These are phyloP conservation scores for Debaryomycetaceae sp. DNA, from an alignment of 1,139 yeast species.

Conservation along the genomic window DNA sequence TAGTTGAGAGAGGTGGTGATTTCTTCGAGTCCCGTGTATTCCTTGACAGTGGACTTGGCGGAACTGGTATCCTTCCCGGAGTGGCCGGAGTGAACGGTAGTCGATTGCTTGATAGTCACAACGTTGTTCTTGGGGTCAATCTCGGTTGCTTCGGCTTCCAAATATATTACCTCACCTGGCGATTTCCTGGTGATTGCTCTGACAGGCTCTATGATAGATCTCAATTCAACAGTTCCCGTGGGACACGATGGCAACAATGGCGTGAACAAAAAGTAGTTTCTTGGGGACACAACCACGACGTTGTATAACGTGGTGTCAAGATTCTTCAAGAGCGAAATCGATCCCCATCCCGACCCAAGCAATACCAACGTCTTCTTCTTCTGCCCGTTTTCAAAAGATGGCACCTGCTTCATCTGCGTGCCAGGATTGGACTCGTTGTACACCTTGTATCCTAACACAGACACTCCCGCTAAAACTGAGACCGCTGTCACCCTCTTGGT, in stretches of 20 bases:
- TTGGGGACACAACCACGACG: constrained; percentile 86
- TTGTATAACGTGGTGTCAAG: constrained; percentile 84
- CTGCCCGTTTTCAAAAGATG: constrained; percentile 62
- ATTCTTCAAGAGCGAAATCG: constrained; percentile 75
- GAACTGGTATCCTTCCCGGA: constrained; percentile 52
- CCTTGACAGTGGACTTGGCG: constrained; percentile 47
- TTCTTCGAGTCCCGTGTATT: constrained; percentile 37
- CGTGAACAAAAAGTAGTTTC: constrained; percentile 92
- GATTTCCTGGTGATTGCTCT: constrained; percentile 68
- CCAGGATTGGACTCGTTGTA: constrained; percentile 62
- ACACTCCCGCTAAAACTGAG: constrained; percentile 35
- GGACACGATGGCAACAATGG: constrained; percentile 93
- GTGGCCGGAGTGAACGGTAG: constrained; percentile 51
- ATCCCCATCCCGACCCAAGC: constrained; percentile 95
- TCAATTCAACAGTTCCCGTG: constrained; percentile 86
- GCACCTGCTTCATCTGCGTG: constrained; percentile 51
- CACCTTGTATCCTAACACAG: constrained; percentile 52
- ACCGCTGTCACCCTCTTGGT: constrained; percentile 26
- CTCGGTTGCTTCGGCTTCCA: constrained; percentile 88
- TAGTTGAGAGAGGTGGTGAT: constrained; percentile 52
- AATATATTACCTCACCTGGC: constrained; percentile 76
- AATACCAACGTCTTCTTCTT: constrained; percentile 85
- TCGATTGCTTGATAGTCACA: constrained; percentile 55
- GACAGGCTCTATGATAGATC: constrained; percentile 87
- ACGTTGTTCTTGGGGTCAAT: constrained; percentile 68